Conservation (phyloP, 2,329 filamentous ascomycete species). For the Diplodia sapinea region DNA sequence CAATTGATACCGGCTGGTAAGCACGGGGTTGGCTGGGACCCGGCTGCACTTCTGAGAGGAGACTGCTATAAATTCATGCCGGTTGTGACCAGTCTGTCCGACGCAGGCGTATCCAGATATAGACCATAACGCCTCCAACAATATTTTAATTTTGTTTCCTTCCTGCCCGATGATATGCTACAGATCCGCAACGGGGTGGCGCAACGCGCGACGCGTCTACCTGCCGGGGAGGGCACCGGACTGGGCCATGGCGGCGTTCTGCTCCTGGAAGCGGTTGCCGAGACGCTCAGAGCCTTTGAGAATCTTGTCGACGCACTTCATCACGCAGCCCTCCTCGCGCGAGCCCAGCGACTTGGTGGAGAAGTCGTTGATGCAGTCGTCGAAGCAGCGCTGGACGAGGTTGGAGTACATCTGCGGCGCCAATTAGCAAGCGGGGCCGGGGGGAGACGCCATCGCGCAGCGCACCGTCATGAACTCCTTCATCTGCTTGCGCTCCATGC, state of each 20-base stretch:
- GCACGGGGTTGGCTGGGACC: slow-evolving; percentile 1
- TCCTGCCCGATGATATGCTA: slow-evolving; percentile 19
- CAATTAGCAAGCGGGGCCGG: slow-evolving; percentile 31
- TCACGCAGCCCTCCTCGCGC: slow-evolving; percentile 89
- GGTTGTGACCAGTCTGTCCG: slow-evolving; percentile 6
- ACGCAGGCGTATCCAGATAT: slow-evolving; percentile 5
- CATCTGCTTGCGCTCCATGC: slow-evolving; percentile 98
- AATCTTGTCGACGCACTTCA: slow-evolving; percentile 95
- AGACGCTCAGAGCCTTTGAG: slow-evolving; percentile 90
- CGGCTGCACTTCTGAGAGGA: slow-evolving; percentile 22
- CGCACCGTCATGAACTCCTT: slow-evolving; percentile 98
- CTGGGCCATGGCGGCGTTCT: slow-evolving; percentile 72
- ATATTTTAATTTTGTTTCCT: slow-evolving; percentile 9
- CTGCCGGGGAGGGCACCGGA: slow-evolving; percentile 58
- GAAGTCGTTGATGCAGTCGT: slow-evolving; percentile 97
- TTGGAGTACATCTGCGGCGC: slow-evolving; percentile 68
- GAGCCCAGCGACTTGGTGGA: slow-evolving; percentile 91
- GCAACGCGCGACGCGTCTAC: slow-evolving; percentile 37
- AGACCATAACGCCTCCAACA: slow-evolving; percentile 28
- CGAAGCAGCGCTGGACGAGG: slow-evolving; percentile 89
- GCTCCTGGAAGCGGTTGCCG: slow-evolving; percentile 85
- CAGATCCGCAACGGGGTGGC: slow-evolving; percentile 9
- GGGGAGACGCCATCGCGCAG: slow-evolving; percentile 37
- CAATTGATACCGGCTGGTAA: neutral
- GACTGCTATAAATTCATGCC: slow-evolving; percentile 15